phyloP scores from a whole-genome alignment of 768 basidiomycete genomes.

The Pleurotus platypus region DNA sequence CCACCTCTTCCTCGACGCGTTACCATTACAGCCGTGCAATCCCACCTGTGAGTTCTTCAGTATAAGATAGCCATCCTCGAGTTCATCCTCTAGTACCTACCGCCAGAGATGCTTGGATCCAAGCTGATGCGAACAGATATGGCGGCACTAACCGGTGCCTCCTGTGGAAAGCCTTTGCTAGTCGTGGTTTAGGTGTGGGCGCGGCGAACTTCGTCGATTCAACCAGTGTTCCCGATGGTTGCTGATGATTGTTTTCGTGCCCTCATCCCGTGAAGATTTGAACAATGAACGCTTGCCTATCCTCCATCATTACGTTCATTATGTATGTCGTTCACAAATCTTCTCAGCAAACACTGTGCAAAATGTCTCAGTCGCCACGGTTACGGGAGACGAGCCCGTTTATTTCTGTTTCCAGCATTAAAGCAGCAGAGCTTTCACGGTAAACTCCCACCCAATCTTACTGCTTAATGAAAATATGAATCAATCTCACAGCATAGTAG shows the following conservation, averaged over 20 bases:
- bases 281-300: too few relatives aligned
- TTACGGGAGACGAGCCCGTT: too few relatives aligned
- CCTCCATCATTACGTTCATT: too few relatives aligned
- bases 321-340: too few relatives aligned
- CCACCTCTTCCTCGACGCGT: conserved; percentile 32
- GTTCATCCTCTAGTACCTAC: conserved; percentile 9
- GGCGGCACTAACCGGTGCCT: conserved; percentile 31
- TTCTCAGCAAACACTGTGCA: too few relatives aligned
- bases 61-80: background rate
- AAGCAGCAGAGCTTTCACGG: too few relatives aligned
- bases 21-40: conserved; percentile 32
- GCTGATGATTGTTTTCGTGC: conserved; percentile 12
- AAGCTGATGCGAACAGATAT: conserved; percentile 35
- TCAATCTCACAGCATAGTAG: too few relatives aligned
- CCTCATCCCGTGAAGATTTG: too few relatives aligned
- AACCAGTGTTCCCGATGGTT: conserved; percentile 25
- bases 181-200: conserved; percentile 17
- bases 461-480: too few relatives aligned
- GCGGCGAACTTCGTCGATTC: conserved; percentile 22
- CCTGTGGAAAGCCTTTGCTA: conserved; percentile 37
- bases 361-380: too few relatives aligned
- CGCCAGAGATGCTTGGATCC: conserved; percentile 33
- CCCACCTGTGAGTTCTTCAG: conserved; percentile 1
- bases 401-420: too few relatives aligned
- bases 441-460: too few relatives aligned